Conservation (phyloP, 164 flowering plant species). For the Vitis rupestris region DNA sequence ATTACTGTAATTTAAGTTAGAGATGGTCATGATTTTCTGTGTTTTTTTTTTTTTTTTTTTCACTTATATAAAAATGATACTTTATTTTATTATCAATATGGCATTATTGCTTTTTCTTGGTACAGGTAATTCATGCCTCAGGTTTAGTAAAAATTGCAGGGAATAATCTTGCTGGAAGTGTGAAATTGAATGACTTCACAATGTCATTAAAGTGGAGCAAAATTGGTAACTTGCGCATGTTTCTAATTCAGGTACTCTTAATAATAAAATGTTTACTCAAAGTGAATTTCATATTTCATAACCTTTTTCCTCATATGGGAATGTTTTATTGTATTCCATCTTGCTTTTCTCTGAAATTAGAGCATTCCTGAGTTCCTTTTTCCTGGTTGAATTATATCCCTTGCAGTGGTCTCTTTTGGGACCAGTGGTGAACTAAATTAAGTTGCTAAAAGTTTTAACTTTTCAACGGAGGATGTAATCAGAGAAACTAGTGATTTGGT, state of each 20-base stretch:
- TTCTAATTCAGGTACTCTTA: conserved; percentile 65
- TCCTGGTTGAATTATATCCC: no score
- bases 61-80: neutral
- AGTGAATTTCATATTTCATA: neutral
- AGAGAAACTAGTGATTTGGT: no score
- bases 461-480: no score
- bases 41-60: neutral
- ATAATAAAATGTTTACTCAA: neutral
- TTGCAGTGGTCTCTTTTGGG: no score
- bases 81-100: neutral
- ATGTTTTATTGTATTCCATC: neutral
- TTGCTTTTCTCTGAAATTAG: neutral
- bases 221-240: conserved; percentile 69
- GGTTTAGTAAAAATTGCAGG: conserved; percentile 49
- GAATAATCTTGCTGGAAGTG: conserved; percentile 63
- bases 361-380: neutral
- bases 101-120: conserved; percentile 2
- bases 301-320: neutral
- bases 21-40: neutral
- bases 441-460: no score
- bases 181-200: conserved; percentile 60
- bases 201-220: conserved; percentile 81
- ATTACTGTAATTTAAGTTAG: neutral
- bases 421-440: no score
- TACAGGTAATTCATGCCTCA: conserved; percentile 61